Conservation (phyloP, 2,329 filamentous ascomycete genomes). For the Phaeosphaeria sp. region DNA sequence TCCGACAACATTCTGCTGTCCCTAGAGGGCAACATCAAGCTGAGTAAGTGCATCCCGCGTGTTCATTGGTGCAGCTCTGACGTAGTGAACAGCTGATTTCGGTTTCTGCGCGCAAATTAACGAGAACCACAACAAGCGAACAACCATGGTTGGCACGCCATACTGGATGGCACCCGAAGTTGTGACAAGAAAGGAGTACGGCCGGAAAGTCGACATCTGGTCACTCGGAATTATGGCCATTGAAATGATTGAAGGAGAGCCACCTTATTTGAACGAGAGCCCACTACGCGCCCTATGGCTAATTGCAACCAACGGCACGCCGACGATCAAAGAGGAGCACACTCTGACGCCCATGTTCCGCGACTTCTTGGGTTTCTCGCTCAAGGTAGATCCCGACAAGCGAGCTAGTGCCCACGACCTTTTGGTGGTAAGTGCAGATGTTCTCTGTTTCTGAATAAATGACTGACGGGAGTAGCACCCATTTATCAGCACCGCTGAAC, state of each 20-base stretch:
- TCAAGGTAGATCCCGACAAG: slow-evolving; percentile 98
- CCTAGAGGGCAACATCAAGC: slow-evolving; percentile 93
- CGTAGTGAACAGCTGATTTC: slow-evolving; percentile 76
- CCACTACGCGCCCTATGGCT: slow-evolving; percentile 91
- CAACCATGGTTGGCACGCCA: slow-evolving; percentile 97
- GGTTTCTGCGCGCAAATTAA: slow-evolving; percentile 99
- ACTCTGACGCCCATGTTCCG: slow-evolving; percentile 81
- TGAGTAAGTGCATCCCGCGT: slow-evolving; percentile 69
- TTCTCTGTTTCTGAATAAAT: slow-evolving; percentile 8
- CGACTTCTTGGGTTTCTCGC: slow-evolving; percentile 89
- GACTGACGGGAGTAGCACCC: slow-evolving; percentile 43
- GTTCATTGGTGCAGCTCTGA: slow-evolving; percentile 4
- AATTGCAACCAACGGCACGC: slow-evolving; percentile 96
- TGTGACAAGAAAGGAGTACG: slow-evolving; percentile 96
- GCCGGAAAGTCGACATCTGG: slow-evolving; percentile 98
- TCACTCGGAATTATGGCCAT: slow-evolving; percentile 99
- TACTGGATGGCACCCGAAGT: slow-evolving; percentile 99
- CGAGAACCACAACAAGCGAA: slow-evolving; percentile 94
- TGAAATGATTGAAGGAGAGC: slow-evolving; percentile 99
- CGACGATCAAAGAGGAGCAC: slow-evolving; percentile 91
- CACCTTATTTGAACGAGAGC: slow-evolving; percentile 94
- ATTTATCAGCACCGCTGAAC: slow-evolving; percentile 61
- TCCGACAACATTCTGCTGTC: slow-evolving; percentile 97
- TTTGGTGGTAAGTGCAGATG: slow-evolving; percentile 72
- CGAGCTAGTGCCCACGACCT: slow-evolving; percentile 93